Evolutionary conservation across 129 eudicot species (phyloP).

Genomic region (Arctium minus): DNA sequence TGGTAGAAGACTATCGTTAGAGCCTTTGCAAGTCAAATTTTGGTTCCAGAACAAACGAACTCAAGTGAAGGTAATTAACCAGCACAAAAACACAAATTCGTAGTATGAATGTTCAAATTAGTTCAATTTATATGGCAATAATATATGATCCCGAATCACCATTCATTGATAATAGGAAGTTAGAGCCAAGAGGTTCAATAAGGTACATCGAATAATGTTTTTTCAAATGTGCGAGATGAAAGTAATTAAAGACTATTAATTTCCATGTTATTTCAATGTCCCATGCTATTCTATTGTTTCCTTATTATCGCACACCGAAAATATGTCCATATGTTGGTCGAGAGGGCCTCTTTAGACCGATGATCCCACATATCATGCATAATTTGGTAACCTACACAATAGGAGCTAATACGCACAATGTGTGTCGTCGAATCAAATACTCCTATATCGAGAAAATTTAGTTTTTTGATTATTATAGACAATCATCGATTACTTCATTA

Average conservation of each 20-base stretch:
- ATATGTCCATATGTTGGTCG: background rate
- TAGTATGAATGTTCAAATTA: background rate
- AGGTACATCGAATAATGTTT: constrained; percentile 10
- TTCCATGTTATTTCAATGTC: background rate
- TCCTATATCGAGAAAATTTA: background rate
- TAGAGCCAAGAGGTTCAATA: background rate
- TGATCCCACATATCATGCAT: background rate
- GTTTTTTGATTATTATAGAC: background rate
- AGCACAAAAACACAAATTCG: background rate
- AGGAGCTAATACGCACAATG: background rate
- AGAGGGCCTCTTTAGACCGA: background rate
- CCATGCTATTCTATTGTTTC: background rate
- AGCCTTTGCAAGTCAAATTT: constrained; percentile 94
- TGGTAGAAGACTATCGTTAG: constrained; percentile 73
- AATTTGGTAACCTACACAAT: background rate
- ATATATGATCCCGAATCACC: background rate
- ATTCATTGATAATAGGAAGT: background rate
- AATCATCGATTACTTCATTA: background rate
- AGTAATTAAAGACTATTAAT: background rate
- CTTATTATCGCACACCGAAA: background rate
- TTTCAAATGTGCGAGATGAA: background rate
- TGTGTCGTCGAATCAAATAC: background rate
- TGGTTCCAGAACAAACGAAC: constrained; percentile 99
- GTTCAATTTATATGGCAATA: background rate
- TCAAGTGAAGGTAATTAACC: constrained; percentile 75